Percentiles rank a stretch among this genome's conserved stretches.
These are phyloP conservation scores for Hymenoscyphus occultus DNA, from an alignment of 2,329 filamentous ascomycete species.

Conservation along the genomic window DNA sequence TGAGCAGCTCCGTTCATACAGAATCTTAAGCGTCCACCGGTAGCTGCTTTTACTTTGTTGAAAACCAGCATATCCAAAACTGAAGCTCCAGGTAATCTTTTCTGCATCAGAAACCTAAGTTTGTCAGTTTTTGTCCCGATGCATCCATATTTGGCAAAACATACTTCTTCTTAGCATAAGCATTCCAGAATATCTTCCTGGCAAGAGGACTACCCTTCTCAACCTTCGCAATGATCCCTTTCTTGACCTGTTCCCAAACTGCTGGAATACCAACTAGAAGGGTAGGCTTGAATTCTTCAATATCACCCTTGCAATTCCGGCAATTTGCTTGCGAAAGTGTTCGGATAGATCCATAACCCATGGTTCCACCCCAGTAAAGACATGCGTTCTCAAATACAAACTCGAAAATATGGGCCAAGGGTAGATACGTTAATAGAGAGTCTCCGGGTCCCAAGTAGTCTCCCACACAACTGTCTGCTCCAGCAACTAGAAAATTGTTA, in stretches of 20 bases:
- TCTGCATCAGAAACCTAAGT: constrained; percentile 48
- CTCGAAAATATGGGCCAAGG: constrained; percentile 90
- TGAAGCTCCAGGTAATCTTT: constrained; percentile 60
- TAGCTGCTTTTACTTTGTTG: constrained; percentile 82
- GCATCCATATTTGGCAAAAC: constrained; percentile 43
- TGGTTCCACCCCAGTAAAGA: constrained; percentile 80
- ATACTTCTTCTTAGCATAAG: constrained; percentile 54
- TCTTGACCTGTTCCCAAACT: constrained; percentile 94
- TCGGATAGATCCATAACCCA: constrained; percentile 86
- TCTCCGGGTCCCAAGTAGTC: constrained; percentile 74
- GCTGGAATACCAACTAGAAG: constrained; percentile 90
- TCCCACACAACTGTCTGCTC: constrained; percentile 72
- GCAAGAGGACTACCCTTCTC: constrained; percentile 64
- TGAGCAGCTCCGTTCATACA: constrained; percentile 92
- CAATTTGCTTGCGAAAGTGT: constrained; percentile 82
- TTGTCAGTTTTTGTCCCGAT: constrained; percentile 34
- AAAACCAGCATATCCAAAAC: constrained; percentile 81
- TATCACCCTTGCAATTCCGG: constrained; percentile 86
- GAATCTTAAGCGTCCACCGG: constrained; percentile 80
- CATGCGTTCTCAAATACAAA: constrained; percentile 90
- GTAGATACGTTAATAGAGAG: constrained; percentile 81
- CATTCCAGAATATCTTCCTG: constrained; percentile 71
- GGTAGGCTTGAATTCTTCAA: constrained; percentile 83
- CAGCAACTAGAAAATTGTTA: constrained; percentile 56
- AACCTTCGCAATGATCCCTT: constrained; percentile 80